Percentiles rank a stretch among this genome's conserved stretches.
These are phyloP conservation scores for Phialemoniopsis sp. DNA, from an alignment of 2,329 filamentous ascomycete genomes.

Conservation along the genomic window DNA sequence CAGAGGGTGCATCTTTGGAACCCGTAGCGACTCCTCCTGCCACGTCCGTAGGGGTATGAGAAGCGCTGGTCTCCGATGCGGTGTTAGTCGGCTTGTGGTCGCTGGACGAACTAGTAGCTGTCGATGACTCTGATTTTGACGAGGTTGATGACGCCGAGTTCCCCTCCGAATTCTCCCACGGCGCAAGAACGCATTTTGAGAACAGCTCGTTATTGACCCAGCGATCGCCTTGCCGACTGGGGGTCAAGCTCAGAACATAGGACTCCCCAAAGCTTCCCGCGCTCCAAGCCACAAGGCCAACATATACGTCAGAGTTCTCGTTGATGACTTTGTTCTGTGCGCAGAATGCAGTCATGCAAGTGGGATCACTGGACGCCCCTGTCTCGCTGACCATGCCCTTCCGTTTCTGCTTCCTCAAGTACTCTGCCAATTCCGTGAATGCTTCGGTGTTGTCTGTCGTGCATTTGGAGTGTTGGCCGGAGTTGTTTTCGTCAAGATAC, in stretches of 20 bases:
- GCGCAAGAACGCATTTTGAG: conserved; percentile 28
- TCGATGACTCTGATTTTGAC: too few relatives aligned
- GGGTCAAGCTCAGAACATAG: conserved; percentile 39
- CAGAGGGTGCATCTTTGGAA: too few relatives aligned
- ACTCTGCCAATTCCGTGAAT: conserved; percentile 41
- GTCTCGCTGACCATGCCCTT: conserved; percentile 49
- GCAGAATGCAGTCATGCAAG: conserved; percentile 40
- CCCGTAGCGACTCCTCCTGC: too few relatives aligned
- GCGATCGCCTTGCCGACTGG: conserved; percentile 21
- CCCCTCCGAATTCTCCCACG: too few relatives aligned
- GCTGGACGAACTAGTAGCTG: too few relatives aligned
- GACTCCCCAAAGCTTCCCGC: conserved; percentile 36
- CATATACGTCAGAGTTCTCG: conserved; percentile 40
- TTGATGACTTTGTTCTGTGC: conserved; percentile 41
- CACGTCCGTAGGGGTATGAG: too few relatives aligned
- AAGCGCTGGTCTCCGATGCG: too few relatives aligned
- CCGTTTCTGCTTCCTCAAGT: conserved; percentile 40
- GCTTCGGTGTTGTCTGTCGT: conserved; percentile 40
- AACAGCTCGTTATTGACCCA: conserved; percentile 34
- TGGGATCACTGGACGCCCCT: conserved; percentile 37
- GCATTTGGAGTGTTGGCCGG: conserved; percentile 35
- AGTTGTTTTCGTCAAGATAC: conserved; percentile 45
- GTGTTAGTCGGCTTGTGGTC: too few relatives aligned
- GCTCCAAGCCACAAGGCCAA: conserved; percentile 41
- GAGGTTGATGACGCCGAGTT: too few relatives aligned